Conservation (phyloP, 2,329 filamentous ascomycete species). For the Sarocladiaceae sp. region DNA sequence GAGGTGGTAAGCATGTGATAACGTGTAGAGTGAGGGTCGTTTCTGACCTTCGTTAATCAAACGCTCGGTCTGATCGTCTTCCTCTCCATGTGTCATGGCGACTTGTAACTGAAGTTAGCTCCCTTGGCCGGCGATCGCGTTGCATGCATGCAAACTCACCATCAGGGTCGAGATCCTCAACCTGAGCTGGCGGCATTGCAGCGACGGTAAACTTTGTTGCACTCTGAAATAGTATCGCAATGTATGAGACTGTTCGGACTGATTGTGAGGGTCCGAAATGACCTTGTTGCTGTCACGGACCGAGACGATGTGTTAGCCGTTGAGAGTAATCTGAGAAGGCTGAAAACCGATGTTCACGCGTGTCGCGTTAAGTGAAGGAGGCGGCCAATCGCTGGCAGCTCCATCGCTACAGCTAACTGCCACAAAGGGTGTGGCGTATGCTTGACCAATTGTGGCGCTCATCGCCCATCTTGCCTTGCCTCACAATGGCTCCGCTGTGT, state of each 20-base stretch:
- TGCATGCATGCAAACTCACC: conserved; percentile 27
- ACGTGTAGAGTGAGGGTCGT: conserved; percentile 15
- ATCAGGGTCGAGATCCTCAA: conserved; percentile 30
- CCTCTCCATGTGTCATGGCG: conserved; percentile 56
- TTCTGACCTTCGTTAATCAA: conserved; percentile 80
- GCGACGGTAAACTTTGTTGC: neutral
- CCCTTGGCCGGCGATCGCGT: no score
- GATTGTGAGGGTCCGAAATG: conserved; percentile 24
- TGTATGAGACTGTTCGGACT: neutral
- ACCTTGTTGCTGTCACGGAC: no score
- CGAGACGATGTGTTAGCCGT: no score
- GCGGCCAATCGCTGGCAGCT: neutral
- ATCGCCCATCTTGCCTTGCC: no score
- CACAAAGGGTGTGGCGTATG: neutral
- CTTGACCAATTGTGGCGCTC: neutral
- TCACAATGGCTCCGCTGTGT: no score
- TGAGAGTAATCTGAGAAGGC: conserved; percentile 17
- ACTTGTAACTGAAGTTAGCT: conserved; percentile 20
- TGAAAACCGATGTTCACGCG: conserved; percentile 28
- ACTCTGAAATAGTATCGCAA: no score
- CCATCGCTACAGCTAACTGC: neutral
- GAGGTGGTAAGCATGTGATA: neutral
- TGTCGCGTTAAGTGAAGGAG: conserved; percentile 32
- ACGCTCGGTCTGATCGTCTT: conserved; percentile 73
- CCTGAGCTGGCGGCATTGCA: conserved; percentile 31